Conservation (phyloP, 2,329 filamentous ascomycete species). For the Talaromyces sp. region DNA sequence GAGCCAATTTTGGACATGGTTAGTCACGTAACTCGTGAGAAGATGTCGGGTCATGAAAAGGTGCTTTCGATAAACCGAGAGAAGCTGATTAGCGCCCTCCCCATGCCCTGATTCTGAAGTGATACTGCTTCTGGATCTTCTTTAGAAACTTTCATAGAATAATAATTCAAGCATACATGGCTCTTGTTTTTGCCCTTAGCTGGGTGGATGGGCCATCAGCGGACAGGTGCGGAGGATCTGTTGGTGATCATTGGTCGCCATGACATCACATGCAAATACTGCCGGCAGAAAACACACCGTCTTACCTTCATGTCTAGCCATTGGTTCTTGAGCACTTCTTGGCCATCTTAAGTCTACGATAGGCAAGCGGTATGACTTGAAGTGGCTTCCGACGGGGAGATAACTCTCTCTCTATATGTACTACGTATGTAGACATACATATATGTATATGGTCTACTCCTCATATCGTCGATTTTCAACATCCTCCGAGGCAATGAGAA, state of each 20-base stretch:
- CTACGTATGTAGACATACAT: no score
- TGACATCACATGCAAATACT: background rate
- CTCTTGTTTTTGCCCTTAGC: no score
- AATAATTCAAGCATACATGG: no score
- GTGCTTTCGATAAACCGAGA: no score
- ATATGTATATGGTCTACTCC: no score
- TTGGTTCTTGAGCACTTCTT: background rate
- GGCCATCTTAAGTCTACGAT: background rate
- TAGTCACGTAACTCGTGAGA: background rate
- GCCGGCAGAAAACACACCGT: background rate
- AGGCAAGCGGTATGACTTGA: background rate
- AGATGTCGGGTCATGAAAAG: background rate
- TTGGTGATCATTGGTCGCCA: background rate
- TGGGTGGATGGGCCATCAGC: no score
- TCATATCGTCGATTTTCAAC: background rate
- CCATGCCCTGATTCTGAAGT: background rate
- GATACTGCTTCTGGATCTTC: background rate
- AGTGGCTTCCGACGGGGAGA: background rate
- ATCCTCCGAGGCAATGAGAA: background rate
- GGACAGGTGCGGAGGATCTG: background rate
- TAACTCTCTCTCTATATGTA: no score
- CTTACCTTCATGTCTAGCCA: background rate
- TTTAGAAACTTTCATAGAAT: no score
- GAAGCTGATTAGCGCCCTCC: background rate
- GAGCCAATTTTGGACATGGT: background rate